Evolutionary conservation across 768 basidiomycete species (phyloP).

Genomic region (Auricularia cornea): DNA sequence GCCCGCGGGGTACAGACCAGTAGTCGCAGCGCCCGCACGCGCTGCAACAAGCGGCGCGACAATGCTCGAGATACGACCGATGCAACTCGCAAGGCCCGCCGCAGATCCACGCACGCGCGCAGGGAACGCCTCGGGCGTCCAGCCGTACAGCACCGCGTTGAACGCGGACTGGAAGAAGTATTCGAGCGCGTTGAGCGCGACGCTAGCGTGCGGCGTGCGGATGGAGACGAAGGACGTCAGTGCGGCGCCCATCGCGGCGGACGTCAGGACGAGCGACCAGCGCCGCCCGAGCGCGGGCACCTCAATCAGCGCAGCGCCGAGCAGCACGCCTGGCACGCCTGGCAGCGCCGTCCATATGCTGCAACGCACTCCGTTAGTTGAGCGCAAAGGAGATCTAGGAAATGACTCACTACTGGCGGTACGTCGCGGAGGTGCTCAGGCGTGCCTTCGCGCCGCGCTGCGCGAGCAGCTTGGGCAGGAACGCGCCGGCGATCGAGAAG

Average conservation of each 20-base stretch:
- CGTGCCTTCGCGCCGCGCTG: too few species aligned
- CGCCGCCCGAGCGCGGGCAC: too few species aligned
- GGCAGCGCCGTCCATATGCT: constrained; percentile 13
- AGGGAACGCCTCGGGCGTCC: not conserved
- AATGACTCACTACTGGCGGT: constrained; percentile 6
- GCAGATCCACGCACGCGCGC: not conserved
- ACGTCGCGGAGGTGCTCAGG: too few species aligned
- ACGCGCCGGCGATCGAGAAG: too few species aligned
- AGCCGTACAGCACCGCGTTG: constrained; percentile 2
- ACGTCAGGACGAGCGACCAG: too few species aligned
- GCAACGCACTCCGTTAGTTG: constrained; percentile 50
- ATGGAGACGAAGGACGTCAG: too few species aligned
- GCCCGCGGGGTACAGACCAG: too few species aligned
- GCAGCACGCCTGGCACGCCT: constrained; percentile 51
- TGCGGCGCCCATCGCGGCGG: too few species aligned
- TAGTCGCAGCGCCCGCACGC: not conserved
- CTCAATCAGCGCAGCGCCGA: too few species aligned
- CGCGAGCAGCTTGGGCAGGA: too few species aligned
- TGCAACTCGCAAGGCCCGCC: not conserved
- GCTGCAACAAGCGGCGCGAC: not conserved
- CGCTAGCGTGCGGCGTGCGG: not conserved
- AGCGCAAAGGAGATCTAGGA: constrained; percentile 28
- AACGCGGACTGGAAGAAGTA: not conserved
- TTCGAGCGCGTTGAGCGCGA: not conserved
- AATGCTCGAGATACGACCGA: not conserved